These are phyloP conservation scores for Penicillium longicatenatum DNA, from an alignment of 495 filamentous ascomycete species.

Conservation along the genomic window DNA sequence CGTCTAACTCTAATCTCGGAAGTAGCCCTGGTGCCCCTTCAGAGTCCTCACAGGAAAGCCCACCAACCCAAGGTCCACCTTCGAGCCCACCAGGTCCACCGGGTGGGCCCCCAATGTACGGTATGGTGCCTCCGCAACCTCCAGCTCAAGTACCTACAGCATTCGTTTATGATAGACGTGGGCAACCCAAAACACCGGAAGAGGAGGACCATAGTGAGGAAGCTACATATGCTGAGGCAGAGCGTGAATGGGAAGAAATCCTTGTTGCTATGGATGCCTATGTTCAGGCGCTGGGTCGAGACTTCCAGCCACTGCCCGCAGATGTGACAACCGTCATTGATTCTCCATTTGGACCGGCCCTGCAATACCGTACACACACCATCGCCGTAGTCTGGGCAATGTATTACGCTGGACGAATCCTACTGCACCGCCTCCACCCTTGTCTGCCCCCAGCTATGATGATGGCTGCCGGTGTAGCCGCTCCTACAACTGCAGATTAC, in stretches of 20 bases:
- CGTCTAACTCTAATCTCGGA: constrained; percentile 14
- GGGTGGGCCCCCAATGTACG: constrained; percentile 49
- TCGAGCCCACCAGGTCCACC: not conserved
- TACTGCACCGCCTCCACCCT: constrained; percentile 77
- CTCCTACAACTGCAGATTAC: constrained; percentile 64
- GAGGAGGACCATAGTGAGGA: constrained; percentile 56
- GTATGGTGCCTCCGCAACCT: constrained; percentile 51
- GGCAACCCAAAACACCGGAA: constrained; percentile 19
- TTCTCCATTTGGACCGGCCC: constrained; percentile 80
- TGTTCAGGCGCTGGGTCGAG: constrained; percentile 63
- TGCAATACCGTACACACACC: constrained; percentile 81
- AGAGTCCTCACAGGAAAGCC: constrained; percentile 4
- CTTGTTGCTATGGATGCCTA: constrained; percentile 67
- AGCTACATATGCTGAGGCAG: constrained; percentile 64
- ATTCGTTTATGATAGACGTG: constrained; percentile 33
- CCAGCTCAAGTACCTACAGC: constrained; percentile 43
- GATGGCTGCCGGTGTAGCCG: constrained; percentile 74
- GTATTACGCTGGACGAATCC: constrained; percentile 79
- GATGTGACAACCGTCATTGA: constrained; percentile 64
- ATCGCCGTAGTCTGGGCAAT: constrained; percentile 85
- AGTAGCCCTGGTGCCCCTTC: constrained; percentile 15
- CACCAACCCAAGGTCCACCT: constrained; percentile 12
- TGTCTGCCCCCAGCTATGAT: constrained; percentile 91
- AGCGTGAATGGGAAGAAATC: constrained; percentile 80
- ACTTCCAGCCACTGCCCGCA: constrained; percentile 76